A percentile compares a stretch with the other conserved stretches of the same genome.
Evolutionary conservation across 1,139 yeast genomes (phyloP).

Genomic region (Casaregolazyma suthepensis): DNA sequence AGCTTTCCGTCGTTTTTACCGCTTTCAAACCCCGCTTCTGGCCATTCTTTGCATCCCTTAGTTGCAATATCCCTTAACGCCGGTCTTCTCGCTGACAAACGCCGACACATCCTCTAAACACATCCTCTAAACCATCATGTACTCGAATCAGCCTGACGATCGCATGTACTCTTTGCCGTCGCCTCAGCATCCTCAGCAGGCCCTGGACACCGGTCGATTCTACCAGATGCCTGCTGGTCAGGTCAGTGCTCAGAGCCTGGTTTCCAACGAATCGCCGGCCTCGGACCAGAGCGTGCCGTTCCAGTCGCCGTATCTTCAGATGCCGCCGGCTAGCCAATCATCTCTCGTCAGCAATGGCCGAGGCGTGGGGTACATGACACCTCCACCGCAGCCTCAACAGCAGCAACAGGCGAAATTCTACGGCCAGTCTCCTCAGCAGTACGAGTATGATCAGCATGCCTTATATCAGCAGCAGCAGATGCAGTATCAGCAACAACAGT

Average conservation of each 20-base stretch:
- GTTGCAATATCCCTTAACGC: not conserved
- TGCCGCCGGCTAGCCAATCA: constrained; percentile 26
- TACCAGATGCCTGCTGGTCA: constrained; percentile 20
- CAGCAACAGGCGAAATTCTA: constrained; percentile 16
- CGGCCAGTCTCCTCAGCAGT: constrained; percentile 12
- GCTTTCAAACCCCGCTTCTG: not conserved
- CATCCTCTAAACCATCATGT: not conserved
- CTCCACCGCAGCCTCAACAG: constrained; percentile 15
- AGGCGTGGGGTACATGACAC: constrained; percentile 12
- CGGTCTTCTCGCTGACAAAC: too few relatives aligned
- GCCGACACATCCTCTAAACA: not conserved
- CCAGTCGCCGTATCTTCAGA: constrained; percentile 23
- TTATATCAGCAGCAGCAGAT: constrained; percentile 16
- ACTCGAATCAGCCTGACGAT: constrained; percentile 1
- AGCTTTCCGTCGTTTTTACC: not conserved
- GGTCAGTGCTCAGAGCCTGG: constrained; percentile 19
- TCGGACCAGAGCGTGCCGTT: constrained; percentile 1
- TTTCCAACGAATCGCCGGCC: constrained; percentile 15
- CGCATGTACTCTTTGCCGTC: constrained; percentile 1
- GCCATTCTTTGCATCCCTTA: not conserved
- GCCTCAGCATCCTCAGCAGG: constrained; percentile 11
- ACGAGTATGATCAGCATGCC: constrained; percentile 15
- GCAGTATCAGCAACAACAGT: constrained; percentile 19
- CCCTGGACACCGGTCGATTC: constrained; percentile 14
- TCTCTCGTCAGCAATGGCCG: constrained; percentile 20